Base-by-base conservation (phyloP, 139 green algal genomes). In the Chlorella sp. region DNA sequence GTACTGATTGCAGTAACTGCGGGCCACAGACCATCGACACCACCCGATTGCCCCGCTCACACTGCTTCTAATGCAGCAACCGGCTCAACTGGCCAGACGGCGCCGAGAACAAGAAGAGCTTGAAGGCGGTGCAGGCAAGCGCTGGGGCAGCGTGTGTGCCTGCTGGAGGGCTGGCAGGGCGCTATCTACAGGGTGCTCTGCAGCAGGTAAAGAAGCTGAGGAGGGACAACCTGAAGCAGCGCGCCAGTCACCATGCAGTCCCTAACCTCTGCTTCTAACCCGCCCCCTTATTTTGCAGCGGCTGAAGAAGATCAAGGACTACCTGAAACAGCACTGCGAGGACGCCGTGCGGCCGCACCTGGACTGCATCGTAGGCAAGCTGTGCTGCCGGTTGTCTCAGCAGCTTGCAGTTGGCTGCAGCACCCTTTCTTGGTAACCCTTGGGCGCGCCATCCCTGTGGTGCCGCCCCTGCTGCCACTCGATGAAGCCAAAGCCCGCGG, bases 1-100 rank as follows among this genome's bases (percentile, higher is more conserved):
- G n/a, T n/a, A n/a, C n/a, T n/a, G n/a, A n/a, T n/a, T n/a, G n/a
- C n/a, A n/a, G n/a, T n/a, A n/a, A n/a, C n/a, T n/a, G n/a, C n/a
- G n/a, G n/a, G n/a, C n/a, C n/a, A n/a, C n/a, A n/a, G n/a, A n/a
- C n/a, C n/a, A n/a, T n/a, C n/a, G n/a, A n/a, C n/a, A n/a, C n/a
- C n/a, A n/a, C n/a, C n/a, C n/a, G n/a, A n/a, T n/a, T n/a, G n/a
- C n/a, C n/a, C n/a, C n/a, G n/a, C n/a, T n/a, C n/a, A n/a, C n/a
- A n/a, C n/a, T n/a, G n/a, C n/a, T n/a, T n/a, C n/a, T n/a, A n/a
- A 44, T 26, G 56, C 85, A 89, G 78, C 38, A 58, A 83, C 54
- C 84, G 88, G 69, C 88, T 98, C 26, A 88, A 92, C 64, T 98
- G 96, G 96, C 95, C 95, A 0, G 92, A 93, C n/a, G 93, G 92